phyloP scores from a whole-genome alignment of 2,329 filamentous ascomycete genomes.

The Colletotrichum cuscutae region DNA sequence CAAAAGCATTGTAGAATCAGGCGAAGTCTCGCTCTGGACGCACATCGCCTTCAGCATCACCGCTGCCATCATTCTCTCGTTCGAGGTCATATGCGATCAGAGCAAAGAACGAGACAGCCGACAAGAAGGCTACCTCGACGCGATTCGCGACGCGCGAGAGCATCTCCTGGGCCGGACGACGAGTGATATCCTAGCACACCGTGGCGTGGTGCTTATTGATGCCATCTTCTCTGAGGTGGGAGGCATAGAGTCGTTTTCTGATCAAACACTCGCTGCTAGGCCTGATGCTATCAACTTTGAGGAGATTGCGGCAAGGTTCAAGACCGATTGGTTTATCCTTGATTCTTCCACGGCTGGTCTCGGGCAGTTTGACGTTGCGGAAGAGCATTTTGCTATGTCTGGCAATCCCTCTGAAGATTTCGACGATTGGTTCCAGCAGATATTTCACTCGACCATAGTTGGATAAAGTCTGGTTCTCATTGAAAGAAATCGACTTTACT shows the following conservation, averaged over 20 bases:
- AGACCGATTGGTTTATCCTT: neutral
- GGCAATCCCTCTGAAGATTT: neutral
- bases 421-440: neutral
- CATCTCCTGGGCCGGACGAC: neutral
- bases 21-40: neutral
- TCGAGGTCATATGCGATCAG: neutral
- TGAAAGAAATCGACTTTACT: accelerated
- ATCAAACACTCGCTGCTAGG: neutral
- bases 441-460: neutral
- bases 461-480: neutral
- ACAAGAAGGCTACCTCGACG: neutral
- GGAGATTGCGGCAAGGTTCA: neutral
- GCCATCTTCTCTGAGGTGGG: neutral
- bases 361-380: neutral
- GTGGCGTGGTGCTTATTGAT: neutral
- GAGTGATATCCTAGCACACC: neutral
- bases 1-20: neutral
- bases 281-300: neutral
- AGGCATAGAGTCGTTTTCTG: neutral
- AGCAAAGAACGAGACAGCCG: neutral
- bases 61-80: neutral
- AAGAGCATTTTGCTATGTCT: neutral
- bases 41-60: neutral
- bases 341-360: neutral
- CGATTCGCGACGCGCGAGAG: neutral